Evolutionary conservation across 2,329 filamentous ascomycete genomes (phyloP).

Genomic region (Cercospora zeina): DNA sequence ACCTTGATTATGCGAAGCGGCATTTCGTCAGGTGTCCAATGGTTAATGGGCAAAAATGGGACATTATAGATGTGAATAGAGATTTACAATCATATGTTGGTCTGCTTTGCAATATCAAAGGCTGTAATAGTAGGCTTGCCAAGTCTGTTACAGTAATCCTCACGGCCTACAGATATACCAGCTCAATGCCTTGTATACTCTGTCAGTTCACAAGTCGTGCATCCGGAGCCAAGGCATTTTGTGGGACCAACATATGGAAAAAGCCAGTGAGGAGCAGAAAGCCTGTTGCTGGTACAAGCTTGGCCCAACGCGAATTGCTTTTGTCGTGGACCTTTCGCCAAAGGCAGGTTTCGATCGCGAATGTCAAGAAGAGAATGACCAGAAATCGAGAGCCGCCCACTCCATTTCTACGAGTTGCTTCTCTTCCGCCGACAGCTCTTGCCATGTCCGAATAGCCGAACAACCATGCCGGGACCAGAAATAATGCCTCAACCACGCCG

Average conservation of each 20-base stretch:
- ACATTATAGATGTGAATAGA: too few species aligned
- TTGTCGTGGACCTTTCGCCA: background rate
- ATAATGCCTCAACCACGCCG: background rate
- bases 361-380: background rate
- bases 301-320: background rate
- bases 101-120: too few species aligned
- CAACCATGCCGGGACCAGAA: background rate
- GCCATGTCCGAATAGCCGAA: background rate
- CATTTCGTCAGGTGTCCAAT: slow-evolving; percentile 57
- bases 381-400: background rate
- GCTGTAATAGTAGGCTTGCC: too few species aligned
- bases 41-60: slow-evolving; percentile 56
- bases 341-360: background rate
- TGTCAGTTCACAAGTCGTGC: background rate
- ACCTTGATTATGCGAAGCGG: slow-evolving; percentile 46
- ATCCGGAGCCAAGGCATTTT: background rate
- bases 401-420: background rate
- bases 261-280: background rate
- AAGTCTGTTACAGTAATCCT: too few species aligned
- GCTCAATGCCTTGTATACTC: too few species aligned
- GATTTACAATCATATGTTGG: too few species aligned
- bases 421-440: background rate
- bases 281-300: background rate
- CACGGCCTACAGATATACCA: too few species aligned
- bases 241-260: background rate